Percentiles rank a stretch among this genome's conserved stretches.
These are phyloP conservation scores for Aspergillus sp. DNA, from an alignment of 2,329 filamentous ascomycete genomes.

Conservation along the genomic window DNA sequence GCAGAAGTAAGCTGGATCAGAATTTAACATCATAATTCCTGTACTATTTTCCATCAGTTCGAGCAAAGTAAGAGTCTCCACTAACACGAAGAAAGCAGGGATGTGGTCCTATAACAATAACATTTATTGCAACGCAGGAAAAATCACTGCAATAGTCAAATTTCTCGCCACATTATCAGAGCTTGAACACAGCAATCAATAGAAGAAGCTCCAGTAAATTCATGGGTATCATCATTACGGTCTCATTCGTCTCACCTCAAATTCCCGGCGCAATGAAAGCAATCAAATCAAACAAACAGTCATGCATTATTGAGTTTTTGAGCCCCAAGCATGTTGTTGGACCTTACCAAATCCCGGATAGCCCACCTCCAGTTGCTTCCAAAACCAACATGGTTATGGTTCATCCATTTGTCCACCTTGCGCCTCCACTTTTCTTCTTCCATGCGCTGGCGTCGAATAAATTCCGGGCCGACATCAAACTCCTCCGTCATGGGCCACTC, in stretches of 20 bases:
- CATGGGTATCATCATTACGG: slow-evolving; percentile 14
- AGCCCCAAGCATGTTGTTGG: slow-evolving; percentile 21
- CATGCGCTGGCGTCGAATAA: slow-evolving; percentile 81
- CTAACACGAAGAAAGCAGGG: slow-evolving; percentile 6
- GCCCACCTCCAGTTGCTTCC: slow-evolving; percentile 74
- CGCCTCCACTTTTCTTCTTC: slow-evolving; percentile 90
- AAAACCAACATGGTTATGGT: slow-evolving; percentile 48
- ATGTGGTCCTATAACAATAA: slow-evolving; percentile 3
- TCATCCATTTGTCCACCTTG: slow-evolving; percentile 84
- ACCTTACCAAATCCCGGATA: slow-evolving; percentile 51
- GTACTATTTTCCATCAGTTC: background rate
- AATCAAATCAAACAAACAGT: slow-evolving; percentile 3
- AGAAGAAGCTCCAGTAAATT: slow-evolving; percentile 8
- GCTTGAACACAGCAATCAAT: slow-evolving; percentile 5
- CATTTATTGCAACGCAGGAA: background rate
- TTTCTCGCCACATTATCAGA: slow-evolving; percentile 5
- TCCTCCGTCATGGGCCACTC: slow-evolving; percentile 91
- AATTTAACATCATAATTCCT: slow-evolving; percentile 2
- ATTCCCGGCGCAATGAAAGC: background rate
- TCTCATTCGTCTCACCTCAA: background rate
- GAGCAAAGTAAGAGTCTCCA: slow-evolving; percentile 4
- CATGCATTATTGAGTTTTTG: slow-evolving; percentile 11
- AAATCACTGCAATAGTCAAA: background rate
- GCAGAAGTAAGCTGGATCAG: background rate
- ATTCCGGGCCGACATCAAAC: slow-evolving; percentile 95